phyloP scores from a whole-genome alignment of 108 stramenopile genomes.

The Fistulifera solaris region DNA sequence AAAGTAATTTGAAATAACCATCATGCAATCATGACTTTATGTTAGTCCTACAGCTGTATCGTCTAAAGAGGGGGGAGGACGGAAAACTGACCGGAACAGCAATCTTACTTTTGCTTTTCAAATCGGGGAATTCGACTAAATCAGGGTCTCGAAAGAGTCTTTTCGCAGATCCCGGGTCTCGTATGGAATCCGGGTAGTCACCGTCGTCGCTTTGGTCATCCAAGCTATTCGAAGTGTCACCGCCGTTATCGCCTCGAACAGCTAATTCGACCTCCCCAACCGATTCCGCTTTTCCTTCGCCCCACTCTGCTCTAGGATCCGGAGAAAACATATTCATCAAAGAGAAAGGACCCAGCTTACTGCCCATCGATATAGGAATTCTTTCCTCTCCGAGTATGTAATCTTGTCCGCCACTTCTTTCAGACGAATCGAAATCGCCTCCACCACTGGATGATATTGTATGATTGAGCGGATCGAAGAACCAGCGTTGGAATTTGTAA shows the following conservation, averaged over 20 bases:
- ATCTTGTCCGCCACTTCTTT: neutral
- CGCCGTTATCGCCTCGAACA: neutral
- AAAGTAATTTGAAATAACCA: no score
- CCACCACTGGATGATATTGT: conserved; percentile 14
- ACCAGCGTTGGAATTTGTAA: conserved; percentile 34
- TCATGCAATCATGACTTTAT: no score
- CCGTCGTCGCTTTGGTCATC: conserved; percentile 1
- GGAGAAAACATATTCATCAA: no score
- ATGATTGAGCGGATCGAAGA: conserved; percentile 35
- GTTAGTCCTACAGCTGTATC: no score
- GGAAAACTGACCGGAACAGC: conserved; percentile 35
- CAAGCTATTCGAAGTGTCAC: neutral
- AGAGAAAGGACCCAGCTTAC: conserved; percentile 3
- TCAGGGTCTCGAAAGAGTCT: conserved; percentile 43
- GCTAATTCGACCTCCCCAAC: neutral
- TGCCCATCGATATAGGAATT: conserved; percentile 46
- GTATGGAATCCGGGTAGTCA: neutral
- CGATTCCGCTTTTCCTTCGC: no score
- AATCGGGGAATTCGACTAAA: conserved; percentile 39
- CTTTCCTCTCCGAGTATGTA: conserved; percentile 23
- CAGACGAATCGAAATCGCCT: neutral
- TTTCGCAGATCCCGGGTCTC: neutral
- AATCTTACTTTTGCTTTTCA: conserved; percentile 36
- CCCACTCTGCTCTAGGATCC: no score
- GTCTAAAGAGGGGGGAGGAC: neutral